These are phyloP conservation scores for Trifolium dubium DNA, from an alignment of 306 rosid genomes.

Conservation along the genomic window DNA sequence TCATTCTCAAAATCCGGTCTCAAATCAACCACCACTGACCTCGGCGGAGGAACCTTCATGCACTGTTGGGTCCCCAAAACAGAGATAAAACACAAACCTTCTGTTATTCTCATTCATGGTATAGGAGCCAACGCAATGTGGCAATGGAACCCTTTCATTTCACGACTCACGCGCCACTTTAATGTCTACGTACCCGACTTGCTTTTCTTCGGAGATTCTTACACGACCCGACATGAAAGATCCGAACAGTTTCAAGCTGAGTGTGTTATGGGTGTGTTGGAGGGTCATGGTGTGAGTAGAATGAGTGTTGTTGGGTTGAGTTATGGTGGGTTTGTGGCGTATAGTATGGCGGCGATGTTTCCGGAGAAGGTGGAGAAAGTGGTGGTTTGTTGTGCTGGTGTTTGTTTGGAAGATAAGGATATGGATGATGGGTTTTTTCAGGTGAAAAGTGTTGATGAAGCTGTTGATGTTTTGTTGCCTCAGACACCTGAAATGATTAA, in stretches of 20 bases:
- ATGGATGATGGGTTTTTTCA: slow-evolving; percentile 76
- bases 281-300: slow-evolving; percentile 50
- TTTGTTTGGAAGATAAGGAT: slow-evolving; percentile 69
- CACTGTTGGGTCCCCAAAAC: slow-evolving; percentile 76
- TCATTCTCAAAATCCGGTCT: slow-evolving; percentile 66
- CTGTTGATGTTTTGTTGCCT: slow-evolving; percentile 57
- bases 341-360: slow-evolving; percentile 71
- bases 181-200: slow-evolving; percentile 78
- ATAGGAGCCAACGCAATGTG: slow-evolving; percentile 86
- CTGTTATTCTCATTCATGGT: slow-evolving; percentile 68
- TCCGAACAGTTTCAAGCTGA: slow-evolving; percentile 70
- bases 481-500: slow-evolving; percentile 55
- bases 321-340: slow-evolving; percentile 83
- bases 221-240: slow-evolving; percentile 63
- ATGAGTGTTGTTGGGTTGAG: slow-evolving; percentile 64
- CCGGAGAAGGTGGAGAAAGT: slow-evolving; percentile 56
- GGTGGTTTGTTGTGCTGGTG: slow-evolving; percentile 73
- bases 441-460: slow-evolving; percentile 67
- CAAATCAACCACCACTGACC: slow-evolving; percentile 71
- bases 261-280: slow-evolving; percentile 62
- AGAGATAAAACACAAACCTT: slow-evolving; percentile 51
- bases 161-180: slow-evolving; percentile 58
- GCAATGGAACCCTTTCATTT: slow-evolving; percentile 70
- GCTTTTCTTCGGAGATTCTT: slow-evolving; percentile 73
- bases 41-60: slow-evolving; percentile 71